Percentiles rank a stretch among this genome's conserved stretches.
Evolutionary conservation across 177 flowering plant species (phyloP).

Genomic region (Vitis hybrid): DNA sequence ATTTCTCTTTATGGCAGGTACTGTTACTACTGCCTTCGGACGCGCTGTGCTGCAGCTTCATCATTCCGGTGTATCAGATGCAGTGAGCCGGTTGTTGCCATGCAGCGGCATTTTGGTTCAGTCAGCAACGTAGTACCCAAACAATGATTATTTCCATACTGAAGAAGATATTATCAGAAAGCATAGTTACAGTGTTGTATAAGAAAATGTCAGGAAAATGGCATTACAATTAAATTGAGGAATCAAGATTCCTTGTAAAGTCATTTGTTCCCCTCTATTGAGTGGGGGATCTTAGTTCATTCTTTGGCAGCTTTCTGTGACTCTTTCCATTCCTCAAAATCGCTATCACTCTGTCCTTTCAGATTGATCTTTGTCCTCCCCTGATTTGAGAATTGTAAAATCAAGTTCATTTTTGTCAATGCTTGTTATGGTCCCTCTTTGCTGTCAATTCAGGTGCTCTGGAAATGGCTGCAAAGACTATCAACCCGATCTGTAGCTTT

Average conservation of each 20-base stretch:
- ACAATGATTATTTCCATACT: slow-evolving; percentile 20
- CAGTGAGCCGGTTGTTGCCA: slow-evolving; percentile 79
- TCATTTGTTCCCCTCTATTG: slow-evolving; percentile 12
- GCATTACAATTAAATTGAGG: slow-evolving; percentile 9
- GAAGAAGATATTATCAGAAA: slow-evolving; percentile 2
- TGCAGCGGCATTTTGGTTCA: slow-evolving; percentile 65
- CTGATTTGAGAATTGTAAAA: too few species aligned
- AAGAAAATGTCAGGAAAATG: neutral
- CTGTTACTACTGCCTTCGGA: slow-evolving; percentile 95
- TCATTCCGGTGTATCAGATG: slow-evolving; percentile 80
- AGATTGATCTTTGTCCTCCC: too few species aligned
- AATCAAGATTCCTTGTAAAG: slow-evolving; percentile 10
- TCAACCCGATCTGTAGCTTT: too few species aligned
- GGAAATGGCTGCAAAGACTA: too few species aligned
- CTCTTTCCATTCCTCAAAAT: neutral
- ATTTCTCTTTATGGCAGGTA: slow-evolving; percentile 47
- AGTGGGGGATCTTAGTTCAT: slow-evolving; percentile 10
- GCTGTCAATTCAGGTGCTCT: too few species aligned
- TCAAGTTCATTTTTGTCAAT: too few species aligned
- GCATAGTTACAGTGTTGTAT: too few species aligned
- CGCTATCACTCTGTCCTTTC: too few species aligned
- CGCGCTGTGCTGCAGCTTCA: slow-evolving; percentile 70
- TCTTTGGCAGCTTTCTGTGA: slow-evolving; percentile 18
- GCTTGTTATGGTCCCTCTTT: too few species aligned
- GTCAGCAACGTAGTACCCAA: slow-evolving; percentile 20